Base-by-base conservation (phyloP, 1,284 basidiomycete genomes). In the Microbotryum saponariae region DNA sequence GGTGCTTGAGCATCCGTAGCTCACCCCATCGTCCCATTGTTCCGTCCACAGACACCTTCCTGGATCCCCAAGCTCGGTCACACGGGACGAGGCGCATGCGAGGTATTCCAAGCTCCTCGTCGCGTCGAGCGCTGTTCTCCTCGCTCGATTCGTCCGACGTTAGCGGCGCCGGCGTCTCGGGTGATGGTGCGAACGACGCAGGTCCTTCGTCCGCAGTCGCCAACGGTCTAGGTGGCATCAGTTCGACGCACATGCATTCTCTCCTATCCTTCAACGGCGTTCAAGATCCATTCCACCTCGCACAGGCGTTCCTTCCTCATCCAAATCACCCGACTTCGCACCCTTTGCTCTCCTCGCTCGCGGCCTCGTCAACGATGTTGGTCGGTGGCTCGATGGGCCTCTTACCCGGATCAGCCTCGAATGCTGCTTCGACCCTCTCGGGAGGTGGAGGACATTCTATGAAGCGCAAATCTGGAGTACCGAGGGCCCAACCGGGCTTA, bases 1-100 rank as follows among this genome's bases (percentile, higher is more conserved):
- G 16, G 50, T 23, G 21, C 29, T 16, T 25, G 14, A 4, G 1
- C n/a, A n/a, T 50, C 27, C 49, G 4, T 6, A 37, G 21, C 37
- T 6, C 23, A 18, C 46, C 27, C 27, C 51, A 31, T 51, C 49
- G 16, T 31, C 16, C 18, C 27, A 4, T 6, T 16, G 23, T 21
- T 1, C 21, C 42, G 12, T 6, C 0, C 25, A 25, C 56, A 68
- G 68, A 70, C 48, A 57, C 64, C 8, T 63, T 70, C 51, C 51
- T 70, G 14, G 68, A 68, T 45, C 56, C 63, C 0, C 61, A 63
- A 25, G 27, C 62, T 25, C 51, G 65, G 4, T 49, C 63, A 6
- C 69, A 70, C 59, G 69, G 67, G 42, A 70, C 69, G 7, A 59
- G 69, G 10, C 63, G 66, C 20, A 64, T 59, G 53, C 57, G 64